Evolutionary conservation across 805 yeast species (phyloP).

Genomic region (Tetrapisispora iriomotensis): DNA sequence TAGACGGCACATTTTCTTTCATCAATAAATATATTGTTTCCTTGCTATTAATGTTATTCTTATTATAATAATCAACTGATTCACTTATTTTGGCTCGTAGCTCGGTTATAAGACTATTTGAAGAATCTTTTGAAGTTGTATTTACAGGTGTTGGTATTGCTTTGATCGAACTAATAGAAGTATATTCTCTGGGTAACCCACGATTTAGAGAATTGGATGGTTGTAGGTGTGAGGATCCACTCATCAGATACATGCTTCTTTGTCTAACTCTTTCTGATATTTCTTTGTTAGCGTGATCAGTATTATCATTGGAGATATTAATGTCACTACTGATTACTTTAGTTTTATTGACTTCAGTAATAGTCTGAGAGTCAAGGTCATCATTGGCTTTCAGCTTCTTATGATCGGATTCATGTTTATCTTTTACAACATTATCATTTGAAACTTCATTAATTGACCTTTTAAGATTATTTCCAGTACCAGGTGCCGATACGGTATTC

Average conservation of each 20-base stretch:
- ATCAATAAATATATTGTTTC: conserved; percentile 38
- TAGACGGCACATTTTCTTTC: conserved; percentile 45
- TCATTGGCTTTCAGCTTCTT: too few relatives aligned
- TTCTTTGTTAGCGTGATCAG: background rate
- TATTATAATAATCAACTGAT: conserved; percentile 22
- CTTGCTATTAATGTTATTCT: conserved; percentile 34
- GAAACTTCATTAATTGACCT: too few relatives aligned
- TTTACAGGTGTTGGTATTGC: conserved; percentile 9
- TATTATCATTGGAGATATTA: background rate
- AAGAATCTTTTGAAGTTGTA: conserved; percentile 3
- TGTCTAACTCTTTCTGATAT: conserved; percentile 3
- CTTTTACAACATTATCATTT: too few relatives aligned
- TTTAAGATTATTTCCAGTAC: background rate
- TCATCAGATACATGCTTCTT: background rate
- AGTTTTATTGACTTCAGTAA: background rate
- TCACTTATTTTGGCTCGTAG: conserved; percentile 10
- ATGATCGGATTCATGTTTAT: too few relatives aligned
- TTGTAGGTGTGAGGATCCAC: background rate
- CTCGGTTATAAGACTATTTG: conserved; percentile 13
- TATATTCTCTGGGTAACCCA: background rate
- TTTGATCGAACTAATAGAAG: conserved; percentile 1
- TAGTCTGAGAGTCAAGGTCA: too few relatives aligned
- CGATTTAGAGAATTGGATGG: background rate
- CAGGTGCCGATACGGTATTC: background rate
- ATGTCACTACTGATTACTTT: background rate